Conservation (phyloP, 805 yeast species). For the Kazachstania africana region DNA sequence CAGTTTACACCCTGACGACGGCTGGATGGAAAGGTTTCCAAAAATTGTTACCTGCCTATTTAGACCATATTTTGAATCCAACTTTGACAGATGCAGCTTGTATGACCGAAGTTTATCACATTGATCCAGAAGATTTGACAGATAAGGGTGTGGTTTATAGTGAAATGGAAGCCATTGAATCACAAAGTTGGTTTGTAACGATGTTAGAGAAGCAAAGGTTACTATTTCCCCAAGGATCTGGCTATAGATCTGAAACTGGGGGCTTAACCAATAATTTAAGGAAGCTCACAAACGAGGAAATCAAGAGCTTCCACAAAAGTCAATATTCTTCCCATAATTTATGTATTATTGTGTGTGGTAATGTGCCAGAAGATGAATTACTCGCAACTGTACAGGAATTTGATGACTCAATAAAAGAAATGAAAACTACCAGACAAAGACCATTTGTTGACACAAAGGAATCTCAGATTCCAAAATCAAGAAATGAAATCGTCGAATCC, state of each 20-base stretch:
- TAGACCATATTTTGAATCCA: conserved; percentile 80
- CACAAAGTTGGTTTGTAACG: conserved; percentile 58
- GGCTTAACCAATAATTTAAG: conserved; percentile 75
- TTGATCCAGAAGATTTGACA: conserved; percentile 70
- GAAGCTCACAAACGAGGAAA: conserved; percentile 56
- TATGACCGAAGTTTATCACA: conserved; percentile 86
- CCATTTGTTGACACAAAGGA: conserved; percentile 64
- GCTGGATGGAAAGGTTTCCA: conserved; percentile 97
- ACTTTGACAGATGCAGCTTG: conserved; percentile 85
- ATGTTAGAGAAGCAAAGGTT: conserved; percentile 48
- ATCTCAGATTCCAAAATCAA: conserved; percentile 35
- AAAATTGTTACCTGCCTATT: conserved; percentile 70
- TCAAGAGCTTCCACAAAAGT: conserved; percentile 59
- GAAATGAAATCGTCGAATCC: conserved; percentile 33
- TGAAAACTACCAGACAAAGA: conserved; percentile 31
- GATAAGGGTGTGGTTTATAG: conserved; percentile 96
- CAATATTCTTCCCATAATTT: conserved; percentile 76
- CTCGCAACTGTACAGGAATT: conserved; percentile 46
- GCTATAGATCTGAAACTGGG: conserved; percentile 90
- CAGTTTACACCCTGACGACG: conserved; percentile 80
- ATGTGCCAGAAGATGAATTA: conserved; percentile 67
- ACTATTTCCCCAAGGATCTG: conserved; percentile 47
- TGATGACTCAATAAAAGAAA: conserved; percentile 42
- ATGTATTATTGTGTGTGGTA: conserved; percentile 75
- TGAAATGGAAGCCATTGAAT: conserved; percentile 92